Conservation (phyloP, 345 rosid genomes). For the Leavenworthia alabamica region DNA sequence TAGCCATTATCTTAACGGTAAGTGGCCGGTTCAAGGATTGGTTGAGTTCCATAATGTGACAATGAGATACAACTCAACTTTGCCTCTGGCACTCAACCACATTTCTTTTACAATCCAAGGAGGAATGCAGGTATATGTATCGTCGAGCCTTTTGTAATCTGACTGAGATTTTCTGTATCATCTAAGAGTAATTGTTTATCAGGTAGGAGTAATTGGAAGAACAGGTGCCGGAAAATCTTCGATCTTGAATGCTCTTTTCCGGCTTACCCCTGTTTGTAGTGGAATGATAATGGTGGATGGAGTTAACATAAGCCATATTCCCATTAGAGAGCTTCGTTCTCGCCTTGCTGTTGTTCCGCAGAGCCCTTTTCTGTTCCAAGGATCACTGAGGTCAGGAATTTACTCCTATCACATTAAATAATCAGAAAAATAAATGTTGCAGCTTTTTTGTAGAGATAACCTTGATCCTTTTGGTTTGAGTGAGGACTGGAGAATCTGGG, state of each 20-base stretch:
- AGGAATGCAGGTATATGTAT: slow-evolving; percentile 55
- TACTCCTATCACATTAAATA: not conserved
- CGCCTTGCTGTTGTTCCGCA: slow-evolving; percentile 82
- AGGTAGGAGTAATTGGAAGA: slow-evolving; percentile 93
- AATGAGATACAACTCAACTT: slow-evolving; percentile 65
- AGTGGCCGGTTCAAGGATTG: slow-evolving; percentile 70
- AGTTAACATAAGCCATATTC: slow-evolving; percentile 49
- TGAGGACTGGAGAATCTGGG: slow-evolving; percentile 62
- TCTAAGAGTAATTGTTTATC: not conserved
- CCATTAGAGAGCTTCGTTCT: slow-evolving; percentile 74
- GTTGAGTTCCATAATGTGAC: slow-evolving; percentile 72
- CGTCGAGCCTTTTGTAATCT: not conserved
- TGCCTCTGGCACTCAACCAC: slow-evolving; percentile 58
- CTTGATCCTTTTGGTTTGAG: slow-evolving; percentile 60
- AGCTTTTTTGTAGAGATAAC: slow-evolving; percentile 53
- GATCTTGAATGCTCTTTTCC: slow-evolving; percentile 77
- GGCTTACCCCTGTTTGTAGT: slow-evolving; percentile 53
- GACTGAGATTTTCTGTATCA: slow-evolving; percentile 1
- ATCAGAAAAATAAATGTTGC: not conserved
- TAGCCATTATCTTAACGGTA: slow-evolving; percentile 35
- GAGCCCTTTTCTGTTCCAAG: slow-evolving; percentile 82
- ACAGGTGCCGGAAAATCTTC: slow-evolving; percentile 97
- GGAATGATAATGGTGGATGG: slow-evolving; percentile 76
- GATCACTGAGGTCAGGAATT: slow-evolving; percentile 56
- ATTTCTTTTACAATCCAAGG: slow-evolving; percentile 56